Evolutionary conservation across 1,284 basidiomycete species (phyloP).

Genomic region (Chalciporus sp.): DNA sequence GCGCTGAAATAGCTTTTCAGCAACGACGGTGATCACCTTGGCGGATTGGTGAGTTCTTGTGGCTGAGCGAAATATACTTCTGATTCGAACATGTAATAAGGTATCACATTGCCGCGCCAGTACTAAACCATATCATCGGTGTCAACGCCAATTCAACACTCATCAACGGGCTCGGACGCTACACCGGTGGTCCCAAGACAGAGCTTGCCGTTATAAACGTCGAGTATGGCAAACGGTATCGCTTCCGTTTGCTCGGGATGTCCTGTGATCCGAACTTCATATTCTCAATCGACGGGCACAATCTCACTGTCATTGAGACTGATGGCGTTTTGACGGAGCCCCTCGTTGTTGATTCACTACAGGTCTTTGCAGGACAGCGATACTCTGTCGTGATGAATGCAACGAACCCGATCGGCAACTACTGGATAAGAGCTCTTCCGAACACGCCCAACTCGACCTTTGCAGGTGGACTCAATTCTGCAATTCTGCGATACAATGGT

Average conservation of each 20-base stretch:
- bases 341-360: slow-evolving; percentile 32
- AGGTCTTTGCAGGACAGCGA: slow-evolving; percentile 30
- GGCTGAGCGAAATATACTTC: not conserved
- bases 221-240: slow-evolving; percentile 31
- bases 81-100: slow-evolving; percentile 9
- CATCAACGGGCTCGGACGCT: slow-evolving; percentile 38
- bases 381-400: slow-evolving; percentile 34
- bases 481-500: slow-evolving; percentile 55
- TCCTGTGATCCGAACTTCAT: slow-evolving; percentile 30
- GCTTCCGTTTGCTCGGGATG: slow-evolving; percentile 35
- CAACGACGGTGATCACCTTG: slow-evolving; percentile 34
- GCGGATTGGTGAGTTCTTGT: slow-evolving; percentile 27
- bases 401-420: slow-evolving; percentile 27
- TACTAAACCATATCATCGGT: slow-evolving; percentile 20
- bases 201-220: slow-evolving; percentile 34
- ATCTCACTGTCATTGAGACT: slow-evolving; percentile 39
- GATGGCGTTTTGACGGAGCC: slow-evolving; percentile 36
- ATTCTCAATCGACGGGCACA: slow-evolving; percentile 39
- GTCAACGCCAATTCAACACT: slow-evolving; percentile 27
- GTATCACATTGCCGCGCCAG: slow-evolving; percentile 26
- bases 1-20: slow-evolving; percentile 13
- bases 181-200: slow-evolving; percentile 23
- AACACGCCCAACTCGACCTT: slow-evolving; percentile 22
- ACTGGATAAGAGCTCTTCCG: slow-evolving; percentile 33
- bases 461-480: slow-evolving; percentile 45